Evolutionary conservation across 2,329 filamentous ascomycete species (phyloP).

Genomic region (Sclerotinia borealis): DNA sequence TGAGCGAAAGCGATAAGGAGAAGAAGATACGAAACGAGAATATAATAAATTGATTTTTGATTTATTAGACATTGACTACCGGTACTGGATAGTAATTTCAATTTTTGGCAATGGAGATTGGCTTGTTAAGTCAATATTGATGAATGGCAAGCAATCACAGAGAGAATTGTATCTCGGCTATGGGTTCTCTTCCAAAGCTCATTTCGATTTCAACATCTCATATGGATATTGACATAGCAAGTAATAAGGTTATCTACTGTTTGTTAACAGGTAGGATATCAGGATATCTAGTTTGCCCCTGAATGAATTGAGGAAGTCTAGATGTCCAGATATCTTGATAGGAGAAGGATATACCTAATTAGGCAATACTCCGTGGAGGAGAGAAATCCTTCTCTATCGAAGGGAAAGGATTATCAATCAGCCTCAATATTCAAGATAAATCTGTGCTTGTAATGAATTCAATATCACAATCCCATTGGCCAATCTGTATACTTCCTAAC

Average conservation of each 20-base stretch:
- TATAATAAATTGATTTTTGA: no score
- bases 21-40: background rate
- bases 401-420: background rate
- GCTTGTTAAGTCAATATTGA: background rate
- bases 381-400: background rate
- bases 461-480: background rate
- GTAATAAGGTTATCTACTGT: background rate
- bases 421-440: background rate
- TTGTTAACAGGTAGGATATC: background rate
- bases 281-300: background rate
- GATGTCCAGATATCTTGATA: background rate
- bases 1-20: background rate
- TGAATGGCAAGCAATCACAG: background rate
- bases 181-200: background rate
- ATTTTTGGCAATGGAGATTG: no score
- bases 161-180: background rate
- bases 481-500: background rate
- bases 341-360: background rate
- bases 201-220: background rate
- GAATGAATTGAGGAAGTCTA: background rate
- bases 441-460: background rate
- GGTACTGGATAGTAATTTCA: background rate
- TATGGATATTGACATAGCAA: background rate
- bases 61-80: no score
- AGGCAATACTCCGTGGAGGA: no score